Evolutionary conservation across 2,329 filamentous ascomycete genomes (phyloP).

Genomic region (Epichloe sylvatica): DNA sequence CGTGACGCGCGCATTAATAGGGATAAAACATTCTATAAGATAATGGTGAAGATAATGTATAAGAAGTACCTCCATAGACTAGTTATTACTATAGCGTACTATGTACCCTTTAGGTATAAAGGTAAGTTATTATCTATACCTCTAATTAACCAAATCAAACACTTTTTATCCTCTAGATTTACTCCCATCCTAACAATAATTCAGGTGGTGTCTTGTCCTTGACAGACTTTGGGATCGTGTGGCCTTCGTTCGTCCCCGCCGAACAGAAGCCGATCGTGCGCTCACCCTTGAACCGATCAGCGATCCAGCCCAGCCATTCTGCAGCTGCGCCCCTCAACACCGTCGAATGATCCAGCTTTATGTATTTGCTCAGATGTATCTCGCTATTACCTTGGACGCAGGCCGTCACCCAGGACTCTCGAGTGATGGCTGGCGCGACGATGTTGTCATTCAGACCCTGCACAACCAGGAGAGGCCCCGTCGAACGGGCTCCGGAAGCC

Average conservation of each 20-base stretch:
- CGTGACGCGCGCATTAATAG: too few relatives aligned
- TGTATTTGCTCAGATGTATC: conserved; percentile 6
- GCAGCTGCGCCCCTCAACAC: not conserved
- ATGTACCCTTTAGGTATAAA: too few relatives aligned
- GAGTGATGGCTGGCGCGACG: conserved; percentile 1
- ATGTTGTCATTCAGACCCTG: conserved; percentile 7
- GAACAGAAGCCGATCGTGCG: not conserved
- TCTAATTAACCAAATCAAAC: too few relatives aligned
- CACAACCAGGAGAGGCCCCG: conserved; percentile 5
- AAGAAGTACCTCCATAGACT: too few relatives aligned
- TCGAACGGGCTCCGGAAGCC: conserved; percentile 1
- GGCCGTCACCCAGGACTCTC: conserved; percentile 1
- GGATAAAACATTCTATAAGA: too few relatives aligned
- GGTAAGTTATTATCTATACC: too few relatives aligned
- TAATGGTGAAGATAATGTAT: too few relatives aligned
- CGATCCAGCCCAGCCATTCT: conserved; percentile 7
- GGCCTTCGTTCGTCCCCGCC: not conserved
- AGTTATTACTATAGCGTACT: too few relatives aligned
- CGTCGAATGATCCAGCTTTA: conserved; percentile 3
- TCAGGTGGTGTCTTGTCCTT: too few relatives aligned
- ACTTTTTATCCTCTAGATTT: too few relatives aligned
- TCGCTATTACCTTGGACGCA: conserved; percentile 3
- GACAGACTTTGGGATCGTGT: too few relatives aligned
- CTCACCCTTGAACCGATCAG: not conserved
- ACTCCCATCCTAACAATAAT: too few relatives aligned